Base-by-base conservation (phyloP, 2,329 filamentous ascomycete genomes). In the Diplodia seriata region DNA sequence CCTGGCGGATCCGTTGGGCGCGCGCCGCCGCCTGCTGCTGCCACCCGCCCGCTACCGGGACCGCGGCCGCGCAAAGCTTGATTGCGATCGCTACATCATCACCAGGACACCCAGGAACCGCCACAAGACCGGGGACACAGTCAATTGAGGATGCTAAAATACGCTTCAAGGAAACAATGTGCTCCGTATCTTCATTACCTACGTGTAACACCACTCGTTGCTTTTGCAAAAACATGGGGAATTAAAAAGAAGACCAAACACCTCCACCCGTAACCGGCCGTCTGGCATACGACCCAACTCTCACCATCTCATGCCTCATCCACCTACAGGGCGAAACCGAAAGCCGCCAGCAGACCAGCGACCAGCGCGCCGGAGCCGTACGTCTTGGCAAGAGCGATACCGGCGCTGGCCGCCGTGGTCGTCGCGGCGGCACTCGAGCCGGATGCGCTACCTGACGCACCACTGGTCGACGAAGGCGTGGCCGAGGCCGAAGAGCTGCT, bases 271-370 rank as follows among this genome's bases (percentile, higher is more conserved):
- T n/a, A 23, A 33, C 49, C 23, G 8, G 23, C 43, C 49, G 23
- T 63, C 47, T 7, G 55, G 7, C 38, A 23, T 43, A 63, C 20
- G 47, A 11, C 40, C 40, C 51, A 8, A 51, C 33, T 15, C 29
- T 33, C 40, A 40, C 65, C 49, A 4, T 33, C 12, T 29, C 38
- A 15, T 29, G 9, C 26, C 15, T 40, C 4, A 18, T n/a, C 49
- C 47, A 5, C 38, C 76, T 86, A 90, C 76, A 90, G 77, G 70
- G 86, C 80, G 70, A 89, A 76, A 70, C 86, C 86, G 73, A 89
- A 86, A 66, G 86, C 77, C 62, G 84, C 82, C 68, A 87, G 78
- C 70, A 89, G 77, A 73, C 84, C 84, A 69, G 83, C 83, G 59
- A 82, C 84, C 67, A 89, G 75, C 50, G 82, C 73, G 66, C 82